These are phyloP conservation scores for Saturnispora hagleri DNA, from an alignment of 805 yeast genomes.

Conservation along the genomic window DNA sequence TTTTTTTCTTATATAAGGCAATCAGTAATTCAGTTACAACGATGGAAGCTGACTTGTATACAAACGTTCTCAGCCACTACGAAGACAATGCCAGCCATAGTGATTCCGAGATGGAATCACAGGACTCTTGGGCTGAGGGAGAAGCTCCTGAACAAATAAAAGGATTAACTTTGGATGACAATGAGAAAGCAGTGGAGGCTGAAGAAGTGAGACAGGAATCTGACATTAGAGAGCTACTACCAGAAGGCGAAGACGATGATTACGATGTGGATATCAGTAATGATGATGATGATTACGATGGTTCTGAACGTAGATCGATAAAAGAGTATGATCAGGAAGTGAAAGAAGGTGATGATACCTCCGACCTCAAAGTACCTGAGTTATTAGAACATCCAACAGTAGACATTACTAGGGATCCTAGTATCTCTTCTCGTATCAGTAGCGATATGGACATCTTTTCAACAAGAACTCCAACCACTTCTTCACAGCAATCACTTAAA, in stretches of 20 bases:
- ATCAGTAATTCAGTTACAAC: not conserved
- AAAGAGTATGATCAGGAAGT: slow-evolving; percentile 5
- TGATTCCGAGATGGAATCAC: not conserved
- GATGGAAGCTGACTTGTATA: not conserved
- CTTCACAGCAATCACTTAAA: not conserved
- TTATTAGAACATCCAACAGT: slow-evolving; percentile 9
- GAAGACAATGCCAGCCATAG: not conserved
- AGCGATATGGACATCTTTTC: slow-evolving; percentile 12
- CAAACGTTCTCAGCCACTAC: not conserved
- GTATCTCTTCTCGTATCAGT: slow-evolving; percentile 11
- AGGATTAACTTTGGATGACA: not conserved
- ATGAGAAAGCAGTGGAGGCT: not conserved
- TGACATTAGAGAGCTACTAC: not conserved
- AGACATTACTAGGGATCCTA: slow-evolving; percentile 11
- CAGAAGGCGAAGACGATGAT: not conserved
- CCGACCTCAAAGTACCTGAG: not conserved
- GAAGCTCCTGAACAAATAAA: not conserved
- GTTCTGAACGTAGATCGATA: slow-evolving; percentile 2
- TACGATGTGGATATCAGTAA: not conserved
- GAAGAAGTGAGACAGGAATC: not conserved
- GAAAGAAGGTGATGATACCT: not conserved
- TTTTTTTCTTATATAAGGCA: not conserved
- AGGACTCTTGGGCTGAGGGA: slow-evolving; percentile 1
- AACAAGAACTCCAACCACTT: slow-evolving; percentile 2
- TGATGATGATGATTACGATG: not conserved